phyloP scores from a whole-genome alignment of 202 grass and related monocot species.

The Saccharum hybrid region DNA sequence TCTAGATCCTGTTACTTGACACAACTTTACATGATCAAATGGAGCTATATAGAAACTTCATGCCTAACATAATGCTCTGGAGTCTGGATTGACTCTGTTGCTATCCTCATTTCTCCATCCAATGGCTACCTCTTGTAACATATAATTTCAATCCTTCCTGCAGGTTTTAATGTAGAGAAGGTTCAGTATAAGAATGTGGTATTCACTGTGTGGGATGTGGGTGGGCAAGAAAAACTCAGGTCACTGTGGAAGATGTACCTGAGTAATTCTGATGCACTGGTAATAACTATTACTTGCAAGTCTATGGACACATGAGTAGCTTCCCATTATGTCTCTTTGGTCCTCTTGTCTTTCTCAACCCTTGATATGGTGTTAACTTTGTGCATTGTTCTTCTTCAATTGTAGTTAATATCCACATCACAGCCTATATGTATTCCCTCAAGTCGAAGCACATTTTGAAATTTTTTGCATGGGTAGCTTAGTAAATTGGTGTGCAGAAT shows the following conservation, averaged over 20 bases:
- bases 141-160: constrained; percentile 2
- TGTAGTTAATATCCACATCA: constrained; percentile 5
- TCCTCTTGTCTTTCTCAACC: constrained; percentile 7
- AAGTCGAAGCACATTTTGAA: not conserved
- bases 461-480: not conserved
- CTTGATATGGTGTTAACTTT: constrained; percentile 4
- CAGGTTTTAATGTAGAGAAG: constrained; percentile 99
- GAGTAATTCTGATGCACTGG: constrained; percentile 92
- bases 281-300: constrained; percentile 47
- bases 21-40: not conserved
- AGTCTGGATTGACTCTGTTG: not conserved
- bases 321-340: constrained; percentile 23
- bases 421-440: not conserved
- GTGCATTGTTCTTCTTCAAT: not conserved
- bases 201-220: constrained; percentile 98
- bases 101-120: not conserved
- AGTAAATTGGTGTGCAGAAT: not conserved
- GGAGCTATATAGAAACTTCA: not conserved
- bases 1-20: constrained; percentile 2
- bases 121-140: constrained; percentile 18
- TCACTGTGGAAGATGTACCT: constrained; percentile 94
- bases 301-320: not conserved
- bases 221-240: constrained; percentile 96
- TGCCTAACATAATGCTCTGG: not conserved
- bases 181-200: constrained; percentile 96